Base-by-base conservation (phyloP, 306 rosid species). In the Sphenostylis stenocarpa region DNA sequence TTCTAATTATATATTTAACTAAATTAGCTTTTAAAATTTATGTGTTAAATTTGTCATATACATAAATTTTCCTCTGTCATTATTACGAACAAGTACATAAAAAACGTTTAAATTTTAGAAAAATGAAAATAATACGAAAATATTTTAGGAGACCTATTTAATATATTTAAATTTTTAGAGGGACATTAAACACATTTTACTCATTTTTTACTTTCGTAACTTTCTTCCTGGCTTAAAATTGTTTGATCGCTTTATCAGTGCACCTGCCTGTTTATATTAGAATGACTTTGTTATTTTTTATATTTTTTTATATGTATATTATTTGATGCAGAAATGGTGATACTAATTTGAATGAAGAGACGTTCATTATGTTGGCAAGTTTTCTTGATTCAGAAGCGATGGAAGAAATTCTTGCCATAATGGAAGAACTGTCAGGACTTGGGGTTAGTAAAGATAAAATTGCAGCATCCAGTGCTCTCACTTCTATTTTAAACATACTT, bases 401-500 rank as follows among this genome's bases (percentile, higher is more conserved):
- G 12, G 87, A 77, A 76, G 97, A 91, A 82, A 93, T 80, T 81
- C 93, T 96, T 75, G 69, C 79, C 48, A 55, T 88, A 73, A 53
- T 92, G 87, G 97, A 92, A 85, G 85, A 86, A 45, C 78, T 96
- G 48, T 91, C 99, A 9, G 85, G 72, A 36, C 57, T 81, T 73
- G 62, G 72, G 52, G 39, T 77, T 53, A 78, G 84, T 31, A 66
- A 80, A 69, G 55, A 56, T 51, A 88, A 85, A 72, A 85, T 88
- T 67, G 77, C 75, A 45, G 85, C 86, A 77, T 81, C 93, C 13
- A 86, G 86, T 79, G 88, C 88, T 75, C 85, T 88, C 23, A 13
- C 73, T 61, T 70, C 89, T 80, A 75, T 93, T 56, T 21, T 88
- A 28, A 84, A 70, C 52, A 67, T 84, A 58, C 92, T 96, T 0